Evolutionary conservation across 75 land plant species (phyloP), one percentile per base, ranked within the genome.

Genomic region (Selaginella moellendorffii): DNA sequence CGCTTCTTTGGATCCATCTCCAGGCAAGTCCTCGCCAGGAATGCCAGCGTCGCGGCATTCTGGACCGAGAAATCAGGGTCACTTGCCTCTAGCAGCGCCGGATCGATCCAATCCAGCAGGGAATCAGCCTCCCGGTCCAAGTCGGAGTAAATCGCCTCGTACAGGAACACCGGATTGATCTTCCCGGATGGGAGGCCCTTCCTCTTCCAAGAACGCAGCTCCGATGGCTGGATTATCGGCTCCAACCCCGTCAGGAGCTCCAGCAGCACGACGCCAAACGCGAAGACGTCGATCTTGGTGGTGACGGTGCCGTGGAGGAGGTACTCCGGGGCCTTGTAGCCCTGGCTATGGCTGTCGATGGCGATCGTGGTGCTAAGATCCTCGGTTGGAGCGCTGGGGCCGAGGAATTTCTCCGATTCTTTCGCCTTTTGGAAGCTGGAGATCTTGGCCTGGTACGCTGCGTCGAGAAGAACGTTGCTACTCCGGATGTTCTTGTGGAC

Each of bases 381-480:
- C 24, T 56, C 59, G 8, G 17, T n/a, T 8, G 59, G 9, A 8
- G 21, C 23, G 19, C 51, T 46, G 51, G 51, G 14, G 14, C 10
- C 18, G 51, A 10, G 14, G 18, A 46, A 46, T 10, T 46, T 46
- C n/a, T 36, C 46, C 9, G 59, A 19, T 8, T 5, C 9, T 56
- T 5, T 56, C 9, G 59, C 59, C 59, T 2, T 56, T 5, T 24
- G 25, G 24, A 56, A 56, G 59, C n/a, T 56, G 5, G 59, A 5
- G 5, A 56, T 8, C 59, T 56, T 56, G 8, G 59, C 59, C 59
- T n/a, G 19, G 59, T 21, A 56, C 59, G 5, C 23, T 19, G 59
- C 2, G 24, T 56, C 59, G 24, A 56, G 59, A 21, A 56, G 59
- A 21, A 56, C n/a, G 59, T 56, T 56, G 59, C 59, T 56, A 5